These are phyloP conservation scores for Phaseolus coccineus DNA, from an alignment of 331 rosid species.

Conservation along the genomic window DNA sequence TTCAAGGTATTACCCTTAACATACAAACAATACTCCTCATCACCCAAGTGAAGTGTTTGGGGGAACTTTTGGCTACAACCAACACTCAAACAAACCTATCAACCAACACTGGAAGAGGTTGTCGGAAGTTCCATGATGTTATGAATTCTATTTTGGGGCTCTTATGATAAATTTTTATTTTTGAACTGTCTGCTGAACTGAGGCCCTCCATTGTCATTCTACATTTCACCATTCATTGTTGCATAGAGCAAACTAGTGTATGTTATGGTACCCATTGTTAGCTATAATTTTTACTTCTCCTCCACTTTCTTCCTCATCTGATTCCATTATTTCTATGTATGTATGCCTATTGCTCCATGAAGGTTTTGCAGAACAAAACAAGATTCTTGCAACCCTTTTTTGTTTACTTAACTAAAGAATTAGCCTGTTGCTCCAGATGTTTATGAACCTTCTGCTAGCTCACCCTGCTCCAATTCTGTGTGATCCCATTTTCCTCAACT, in stretches of 20 bases:
- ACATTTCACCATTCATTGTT: slow-evolving; percentile 3
- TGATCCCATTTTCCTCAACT: not conserved
- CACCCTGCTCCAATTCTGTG: too few relatives aligned
- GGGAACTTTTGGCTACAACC: slow-evolving; percentile 51
- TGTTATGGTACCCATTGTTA: not conserved
- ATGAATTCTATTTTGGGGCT: too few relatives aligned
- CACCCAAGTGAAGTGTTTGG: slow-evolving; percentile 53
- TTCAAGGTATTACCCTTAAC: not conserved
- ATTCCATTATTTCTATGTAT: not conserved
- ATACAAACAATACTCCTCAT: not conserved
- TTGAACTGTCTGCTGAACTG: slow-evolving; percentile 36
- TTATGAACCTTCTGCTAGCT: slow-evolving; percentile 21
- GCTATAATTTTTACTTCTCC: not conserved
- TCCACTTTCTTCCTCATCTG: not conserved
- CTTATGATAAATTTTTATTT: too few relatives aligned
- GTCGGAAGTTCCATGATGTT: too few relatives aligned
- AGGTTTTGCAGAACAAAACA: not conserved
- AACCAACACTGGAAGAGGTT: not conserved
- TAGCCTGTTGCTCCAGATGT: slow-evolving; percentile 7
- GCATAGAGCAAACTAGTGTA: not conserved
- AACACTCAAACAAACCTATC: slow-evolving; percentile 16
- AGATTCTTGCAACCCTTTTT: not conserved
- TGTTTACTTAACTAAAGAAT: not conserved
- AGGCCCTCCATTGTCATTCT: not conserved
- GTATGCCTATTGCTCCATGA: not conserved